Base-by-base conservation (phyloP, 169 alveolate genomes). In the Babesia bigemina region DNA sequence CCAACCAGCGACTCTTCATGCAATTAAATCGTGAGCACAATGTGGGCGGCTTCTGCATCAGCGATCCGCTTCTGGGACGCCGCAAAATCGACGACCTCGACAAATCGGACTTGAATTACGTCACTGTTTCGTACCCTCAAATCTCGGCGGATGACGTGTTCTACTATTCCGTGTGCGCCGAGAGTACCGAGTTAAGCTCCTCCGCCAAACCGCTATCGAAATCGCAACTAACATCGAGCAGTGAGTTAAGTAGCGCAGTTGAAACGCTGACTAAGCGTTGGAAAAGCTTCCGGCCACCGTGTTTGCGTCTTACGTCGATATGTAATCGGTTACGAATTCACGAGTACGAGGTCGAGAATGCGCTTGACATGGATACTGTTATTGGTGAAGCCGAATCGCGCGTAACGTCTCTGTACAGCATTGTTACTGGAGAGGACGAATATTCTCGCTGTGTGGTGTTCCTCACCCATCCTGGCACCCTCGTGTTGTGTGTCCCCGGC, bases 341-440 rank as follows among this genome's bases (percentile, higher is more conserved):
- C 63, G 75, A 75, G 19, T 75, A 66, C 50, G 84, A 75, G 17
- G 7, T 65, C 49, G 81, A 71, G 36, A 59, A 71, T 22, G 70
- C 26, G 13, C 7, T 71, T 4, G 70, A 60, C 53, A 26, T 71
- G 50, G 81, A 71, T 7, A 62, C 63, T 0, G 60, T 28, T 19
- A 36, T 48, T 6, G 81, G 72, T n/a, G 55, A 33, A 0, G 53
- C 33, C 29, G 76, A 67, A 42, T 14, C 76, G 11, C 28, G 65
- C 2, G 56, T 67, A 0, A 28, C 21, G 13, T 67, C 66, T 9
- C 44, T 67, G 48, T 52, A 16, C 53, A 67, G 76, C 28, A 36
- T 67, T 14, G 76, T 67, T 0, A 67, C 63, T 0, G 56, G 50
- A 0, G 16, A n/a, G 21, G 29, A 49, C 14, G 49, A 9, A 0